Conservation (phyloP, 495 filamentous ascomycete genomes). For the Daldinia loculata region DNA sequence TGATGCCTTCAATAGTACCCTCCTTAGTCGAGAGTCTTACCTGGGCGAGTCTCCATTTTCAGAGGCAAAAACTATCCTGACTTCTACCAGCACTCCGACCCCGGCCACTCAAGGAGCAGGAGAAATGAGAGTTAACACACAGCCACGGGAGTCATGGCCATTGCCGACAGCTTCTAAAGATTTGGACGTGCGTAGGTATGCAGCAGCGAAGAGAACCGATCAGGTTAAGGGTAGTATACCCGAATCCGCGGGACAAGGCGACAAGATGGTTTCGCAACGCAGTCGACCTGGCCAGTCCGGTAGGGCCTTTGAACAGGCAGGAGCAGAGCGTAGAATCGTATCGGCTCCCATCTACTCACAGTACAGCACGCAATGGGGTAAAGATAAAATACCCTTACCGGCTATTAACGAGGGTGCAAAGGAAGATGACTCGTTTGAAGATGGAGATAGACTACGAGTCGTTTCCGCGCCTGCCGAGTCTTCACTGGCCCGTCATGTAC, state of each 20-base stretch:
- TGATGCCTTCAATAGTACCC: constrained; percentile 83
- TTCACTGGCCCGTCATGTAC: constrained; percentile 21
- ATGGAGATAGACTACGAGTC: constrained; percentile 44
- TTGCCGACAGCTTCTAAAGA: constrained; percentile 61
- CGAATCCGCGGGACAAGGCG: background rate
- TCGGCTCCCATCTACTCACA: constrained; percentile 65
- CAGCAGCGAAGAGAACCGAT: constrained; percentile 20
- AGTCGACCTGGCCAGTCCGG: constrained; percentile 2
- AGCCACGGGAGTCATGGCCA: constrained; percentile 53
- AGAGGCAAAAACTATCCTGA: background rate
- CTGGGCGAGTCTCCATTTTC: constrained; percentile 16
- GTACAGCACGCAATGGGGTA: constrained; percentile 43
- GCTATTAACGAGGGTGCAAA: constrained; percentile 60
- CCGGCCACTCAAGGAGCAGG: constrained; percentile 29
- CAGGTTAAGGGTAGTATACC: background rate
- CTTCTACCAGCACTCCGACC: constrained; percentile 4
- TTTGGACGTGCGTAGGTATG: constrained; percentile 51
- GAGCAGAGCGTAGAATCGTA: constrained; percentile 53
- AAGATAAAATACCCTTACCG: constrained; percentile 55
- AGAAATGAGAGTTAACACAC: background rate
- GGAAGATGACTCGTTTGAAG: constrained; percentile 43
- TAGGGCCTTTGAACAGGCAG: constrained; percentile 22
- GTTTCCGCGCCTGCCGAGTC: constrained; percentile 45
- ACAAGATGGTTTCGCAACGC: constrained; percentile 8
- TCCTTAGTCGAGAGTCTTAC: constrained; percentile 56